Conservation (phyloP, 2,329 filamentous ascomycete genomes). For the Exophiala aquamarina region DNA sequence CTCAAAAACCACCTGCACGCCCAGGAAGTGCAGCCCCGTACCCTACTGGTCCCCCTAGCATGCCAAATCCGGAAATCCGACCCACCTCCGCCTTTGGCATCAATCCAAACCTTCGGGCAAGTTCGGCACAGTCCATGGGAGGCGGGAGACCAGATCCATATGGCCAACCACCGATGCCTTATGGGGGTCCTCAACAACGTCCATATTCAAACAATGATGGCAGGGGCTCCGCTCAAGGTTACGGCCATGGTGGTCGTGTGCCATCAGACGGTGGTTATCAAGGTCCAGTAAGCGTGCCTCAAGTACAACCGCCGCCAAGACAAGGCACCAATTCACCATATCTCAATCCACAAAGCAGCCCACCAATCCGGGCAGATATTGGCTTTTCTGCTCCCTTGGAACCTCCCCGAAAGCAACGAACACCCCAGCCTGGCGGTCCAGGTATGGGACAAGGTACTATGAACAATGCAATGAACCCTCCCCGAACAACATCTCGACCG, state of each 20-base stretch:
- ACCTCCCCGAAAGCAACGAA: slow-evolving; percentile 18
- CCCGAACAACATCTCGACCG: slow-evolving; percentile 36
- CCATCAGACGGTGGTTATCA: slow-evolving; percentile 15
- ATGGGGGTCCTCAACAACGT: slow-evolving; percentile 16
- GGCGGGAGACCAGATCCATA: slow-evolving; percentile 25
- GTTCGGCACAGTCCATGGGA: slow-evolving; percentile 31
- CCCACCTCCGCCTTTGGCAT: slow-evolving; percentile 49
- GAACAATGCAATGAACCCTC: slow-evolving; percentile 29
- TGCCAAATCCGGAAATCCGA: slow-evolving; percentile 39
- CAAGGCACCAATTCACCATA: slow-evolving; percentile 29
- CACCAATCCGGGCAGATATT: slow-evolving; percentile 41
- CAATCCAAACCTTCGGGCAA: slow-evolving; percentile 48
- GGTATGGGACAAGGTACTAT: slow-evolving; percentile 3
- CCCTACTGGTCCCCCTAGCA: slow-evolving; percentile 36
- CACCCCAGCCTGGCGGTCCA: slow-evolving; percentile 11
- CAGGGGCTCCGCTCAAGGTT: slow-evolving; percentile 33
- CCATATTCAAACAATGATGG: slow-evolving; percentile 20
- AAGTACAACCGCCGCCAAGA: slow-evolving; percentile 27
- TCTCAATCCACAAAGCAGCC: slow-evolving; percentile 24
- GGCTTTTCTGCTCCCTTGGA: slow-evolving; percentile 49
- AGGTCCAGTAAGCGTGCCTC: slow-evolving; percentile 9
- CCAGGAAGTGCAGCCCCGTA: slow-evolving; percentile 39
- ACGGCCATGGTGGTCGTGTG: slow-evolving; percentile 18
- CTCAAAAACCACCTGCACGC: slow-evolving; percentile 30
- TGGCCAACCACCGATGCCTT: slow-evolving; percentile 8